Conservation (phyloP, 257 asterid genomes). For the Nicotiana sylvestris region DNA sequence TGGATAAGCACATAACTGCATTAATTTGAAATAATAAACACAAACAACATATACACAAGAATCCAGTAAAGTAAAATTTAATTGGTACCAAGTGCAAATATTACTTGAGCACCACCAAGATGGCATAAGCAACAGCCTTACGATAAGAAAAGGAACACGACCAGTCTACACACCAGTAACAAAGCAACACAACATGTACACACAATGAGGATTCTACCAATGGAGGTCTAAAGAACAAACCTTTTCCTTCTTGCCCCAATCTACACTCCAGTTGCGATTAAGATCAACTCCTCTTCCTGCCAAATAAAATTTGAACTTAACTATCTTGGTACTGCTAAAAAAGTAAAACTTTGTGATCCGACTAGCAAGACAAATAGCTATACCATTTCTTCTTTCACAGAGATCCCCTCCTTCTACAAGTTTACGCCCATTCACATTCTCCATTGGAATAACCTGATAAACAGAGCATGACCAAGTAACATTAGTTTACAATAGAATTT, state of each 20-base stretch:
- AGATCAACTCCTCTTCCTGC: constrained; percentile 99
- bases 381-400: constrained; percentile 98
- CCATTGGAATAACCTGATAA: constrained; percentile 82
- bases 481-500: constrained; percentile 5
- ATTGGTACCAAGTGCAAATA: background rate
- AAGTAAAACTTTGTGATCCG: constrained; percentile 8
- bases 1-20: constrained; percentile 16
- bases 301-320: constrained; percentile 12
- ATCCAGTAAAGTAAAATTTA: background rate
- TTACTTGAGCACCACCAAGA: background rate
- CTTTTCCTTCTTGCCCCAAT: constrained; percentile 99
- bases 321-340: constrained; percentile 7
- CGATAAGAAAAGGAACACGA: background rate
- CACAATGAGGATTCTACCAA: background rate
- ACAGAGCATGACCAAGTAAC: background rate
- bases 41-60: background rate
- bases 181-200: background rate
- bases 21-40: background rate
- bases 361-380: constrained; percentile 8
- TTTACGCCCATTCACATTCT: constrained; percentile 87
- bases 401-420: constrained; percentile 93
- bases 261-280: constrained; percentile 94
- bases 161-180: background rate
- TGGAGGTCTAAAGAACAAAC: constrained; percentile 27
- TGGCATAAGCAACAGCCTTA: background rate